phyloP scores from a whole-genome alignment of 179 eudicot species.

The Corrigiola litoralis region DNA sequence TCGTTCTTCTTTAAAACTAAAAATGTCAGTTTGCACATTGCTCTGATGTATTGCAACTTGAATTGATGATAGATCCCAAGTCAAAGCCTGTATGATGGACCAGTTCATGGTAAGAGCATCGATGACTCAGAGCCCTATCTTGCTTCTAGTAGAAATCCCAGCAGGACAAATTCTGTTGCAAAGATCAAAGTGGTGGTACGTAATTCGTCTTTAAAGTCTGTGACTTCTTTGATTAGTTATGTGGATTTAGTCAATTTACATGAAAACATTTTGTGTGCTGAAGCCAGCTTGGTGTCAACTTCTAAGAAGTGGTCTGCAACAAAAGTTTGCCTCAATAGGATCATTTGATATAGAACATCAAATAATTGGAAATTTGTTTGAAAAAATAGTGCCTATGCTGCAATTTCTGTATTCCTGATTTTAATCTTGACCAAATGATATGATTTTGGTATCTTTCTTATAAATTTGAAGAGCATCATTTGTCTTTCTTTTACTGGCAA shows the following conservation, averaged over 20 bases:
- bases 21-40: background rate
- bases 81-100: conserved; percentile 50
- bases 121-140: conserved; percentile 62
- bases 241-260: background rate
- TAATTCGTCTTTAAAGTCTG: background rate
- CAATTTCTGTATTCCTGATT: too few species aligned
- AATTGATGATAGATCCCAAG: conserved; percentile 43
- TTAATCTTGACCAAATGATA: background rate
- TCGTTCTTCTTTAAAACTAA: background rate
- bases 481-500: conserved; percentile 4
- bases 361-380: background rate
- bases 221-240: background rate
- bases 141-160: conserved; percentile 44
- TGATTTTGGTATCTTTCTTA: conserved; percentile 6
- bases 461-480: background rate
- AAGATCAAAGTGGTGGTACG: conserved; percentile 99
- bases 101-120: conserved; percentile 43
- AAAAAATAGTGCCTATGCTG: background rate
- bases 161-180: conserved; percentile 71
- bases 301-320: background rate
- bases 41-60: conserved; percentile 3
- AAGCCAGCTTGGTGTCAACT: background rate
- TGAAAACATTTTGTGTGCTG: background rate
- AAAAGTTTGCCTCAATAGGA: background rate
- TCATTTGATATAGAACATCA: background rate